Conservation (phyloP, 2,329 filamentous ascomycete genomes). For the Ramularia endophylla region DNA sequence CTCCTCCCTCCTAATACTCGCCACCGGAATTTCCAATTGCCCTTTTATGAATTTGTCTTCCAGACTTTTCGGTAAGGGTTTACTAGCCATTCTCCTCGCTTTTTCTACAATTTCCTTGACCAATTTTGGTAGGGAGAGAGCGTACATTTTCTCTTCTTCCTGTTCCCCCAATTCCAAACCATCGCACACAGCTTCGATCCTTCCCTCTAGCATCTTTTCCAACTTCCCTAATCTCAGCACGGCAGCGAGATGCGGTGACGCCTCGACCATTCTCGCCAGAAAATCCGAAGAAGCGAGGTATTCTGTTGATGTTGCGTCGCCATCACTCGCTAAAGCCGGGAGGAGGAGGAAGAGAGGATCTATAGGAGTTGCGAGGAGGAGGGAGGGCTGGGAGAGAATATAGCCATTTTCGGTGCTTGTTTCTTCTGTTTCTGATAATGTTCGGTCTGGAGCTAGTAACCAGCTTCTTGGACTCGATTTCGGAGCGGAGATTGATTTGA, state of each 20-base stretch:
- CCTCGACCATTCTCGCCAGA: slow-evolving; percentile 55
- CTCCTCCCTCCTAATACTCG: slow-evolving; percentile 59
- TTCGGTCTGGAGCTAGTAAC: slow-evolving; percentile 39
- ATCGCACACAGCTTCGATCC: slow-evolving; percentile 71
- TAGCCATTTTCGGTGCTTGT: slow-evolving; percentile 36
- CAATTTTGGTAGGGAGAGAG: slow-evolving; percentile 68
- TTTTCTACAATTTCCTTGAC: slow-evolving; percentile 61
- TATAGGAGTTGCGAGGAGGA: slow-evolving; percentile 78
- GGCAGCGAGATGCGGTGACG: slow-evolving; percentile 53
- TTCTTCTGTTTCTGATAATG: neutral
- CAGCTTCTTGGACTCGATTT: slow-evolving; percentile 48
- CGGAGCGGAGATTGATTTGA: slow-evolving; percentile 51
- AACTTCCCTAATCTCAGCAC: slow-evolving; percentile 40
- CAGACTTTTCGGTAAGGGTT: slow-evolving; percentile 66
- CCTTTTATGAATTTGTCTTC: slow-evolving; percentile 78
- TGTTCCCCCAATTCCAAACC: slow-evolving; percentile 72
- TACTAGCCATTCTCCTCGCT: slow-evolving; percentile 60
- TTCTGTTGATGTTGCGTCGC: slow-evolving; percentile 11
- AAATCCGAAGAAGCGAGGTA: slow-evolving; percentile 66
- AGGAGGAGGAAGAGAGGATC: slow-evolving; percentile 82
- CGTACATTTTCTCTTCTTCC: slow-evolving; percentile 78
- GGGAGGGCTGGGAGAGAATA: slow-evolving; percentile 60
- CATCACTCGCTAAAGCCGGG: slow-evolving; percentile 52
- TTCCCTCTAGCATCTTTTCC: slow-evolving; percentile 41
- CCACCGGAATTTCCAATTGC: slow-evolving; percentile 68